Evolutionary conservation across 352 stramenopile species (phyloP), one percentile per base, ranked within the genome.

Genomic region (Pythium chondricola): DNA sequence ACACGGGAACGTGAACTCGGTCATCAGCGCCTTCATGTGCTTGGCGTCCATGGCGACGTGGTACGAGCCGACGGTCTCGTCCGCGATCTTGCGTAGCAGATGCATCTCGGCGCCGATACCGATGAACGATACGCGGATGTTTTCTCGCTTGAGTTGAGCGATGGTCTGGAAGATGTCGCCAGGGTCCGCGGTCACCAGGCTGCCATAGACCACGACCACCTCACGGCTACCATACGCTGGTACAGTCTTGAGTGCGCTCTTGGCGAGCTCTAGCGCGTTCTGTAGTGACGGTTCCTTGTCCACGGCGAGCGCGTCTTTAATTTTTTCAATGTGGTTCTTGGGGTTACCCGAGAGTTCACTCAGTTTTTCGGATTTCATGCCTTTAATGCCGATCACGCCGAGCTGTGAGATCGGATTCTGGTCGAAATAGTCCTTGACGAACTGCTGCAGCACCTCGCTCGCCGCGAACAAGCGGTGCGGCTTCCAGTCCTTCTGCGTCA

Each of bases 111-210:
- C 95, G 18, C 87, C 78, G 20, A 99, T 82, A 14, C 92, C 88
- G 22, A 99, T 83, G 35, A 98, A 93, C 4, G 83, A 97, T 24
- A 97, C 87, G 39, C 93, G 81, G 46, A 98, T 87, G 29, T 93
- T 87, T 35, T 95, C 83, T 20, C 77, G 59, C 63, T 96, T 85
- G 18, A 98, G 71, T 42, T 82, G 69, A 6, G 93, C 79, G 16
- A 99, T 79, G 16, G 86, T 96, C 44, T 88, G 69, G 67, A 98
- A 90, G 39, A 99, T 96, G 67, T 99, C 86, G 30, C 95, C 93
- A 5, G 96, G 95, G 69, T 99, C 96, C 36, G 91, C 97, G 2
- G 95, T 98, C 27, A 93, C 90, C 8, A 99, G 70, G 53, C 90
- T 97, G 29, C 88, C 92, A 49, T 96, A 97, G 24, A 99, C 51